Evolutionary conservation across 192 early-diverging fungal genomes (phyloP).

Genomic region (Coemansia aciculifera): DNA sequence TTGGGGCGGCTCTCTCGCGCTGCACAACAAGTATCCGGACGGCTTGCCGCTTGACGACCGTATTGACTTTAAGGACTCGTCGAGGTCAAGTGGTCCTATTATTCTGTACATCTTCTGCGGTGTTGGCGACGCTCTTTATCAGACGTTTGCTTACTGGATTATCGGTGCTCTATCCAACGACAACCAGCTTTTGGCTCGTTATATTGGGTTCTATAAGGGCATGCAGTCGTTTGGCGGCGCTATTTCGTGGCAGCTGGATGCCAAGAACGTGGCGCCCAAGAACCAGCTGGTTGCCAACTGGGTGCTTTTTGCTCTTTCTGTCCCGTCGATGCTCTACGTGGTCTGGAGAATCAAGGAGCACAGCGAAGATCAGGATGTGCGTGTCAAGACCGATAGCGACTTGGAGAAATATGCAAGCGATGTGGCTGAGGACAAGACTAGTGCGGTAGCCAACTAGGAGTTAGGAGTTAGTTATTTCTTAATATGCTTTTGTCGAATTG

Average conservation of each 20-base stretch:
- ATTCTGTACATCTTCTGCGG: conserved; percentile 78
- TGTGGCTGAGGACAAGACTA: neutral
- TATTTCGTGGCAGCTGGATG: conserved; percentile 71
- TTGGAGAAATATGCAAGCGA: neutral
- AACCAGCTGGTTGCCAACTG: conserved; percentile 61
- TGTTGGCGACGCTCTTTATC: conserved; percentile 78
- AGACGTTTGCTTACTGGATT: conserved; percentile 81
- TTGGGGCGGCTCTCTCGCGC: conserved; percentile 67
- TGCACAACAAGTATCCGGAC: conserved; percentile 61
- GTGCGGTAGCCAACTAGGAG: neutral
- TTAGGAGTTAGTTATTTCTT: neutral
- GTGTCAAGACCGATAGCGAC: conserved; percentile 3
- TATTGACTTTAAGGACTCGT: conserved; percentile 54
- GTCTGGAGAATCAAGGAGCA: conserved; percentile 57
- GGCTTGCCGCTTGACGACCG: conserved; percentile 21
- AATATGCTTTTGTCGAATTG: neutral
- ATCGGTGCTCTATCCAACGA: conserved; percentile 86
- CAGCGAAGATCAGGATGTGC: conserved; percentile 19
- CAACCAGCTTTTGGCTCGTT: conserved; percentile 68
- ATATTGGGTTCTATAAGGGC: conserved; percentile 88
- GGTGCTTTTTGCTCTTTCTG: conserved; percentile 55
- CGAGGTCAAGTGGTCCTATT: conserved; percentile 59
- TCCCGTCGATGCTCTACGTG: conserved; percentile 56
- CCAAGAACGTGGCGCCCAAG: conserved; percentile 49
- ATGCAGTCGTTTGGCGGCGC: conserved; percentile 78